phyloP scores from a whole-genome alignment of 2,329 filamentous ascomycete species.

The Zymoseptoria ardabiliae region DNA sequence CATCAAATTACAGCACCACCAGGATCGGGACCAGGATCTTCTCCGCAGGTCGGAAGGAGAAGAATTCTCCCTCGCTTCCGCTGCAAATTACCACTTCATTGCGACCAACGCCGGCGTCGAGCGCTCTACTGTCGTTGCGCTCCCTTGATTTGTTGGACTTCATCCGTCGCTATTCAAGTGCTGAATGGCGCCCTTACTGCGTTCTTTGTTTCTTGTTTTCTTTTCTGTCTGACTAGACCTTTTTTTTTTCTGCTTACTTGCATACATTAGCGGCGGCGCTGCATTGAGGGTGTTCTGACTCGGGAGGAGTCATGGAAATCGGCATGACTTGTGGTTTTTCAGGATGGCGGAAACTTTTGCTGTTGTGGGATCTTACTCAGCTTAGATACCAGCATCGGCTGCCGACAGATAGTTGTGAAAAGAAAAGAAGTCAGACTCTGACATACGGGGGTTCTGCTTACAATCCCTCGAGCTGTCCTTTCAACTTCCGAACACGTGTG shows the following conservation, averaged over 20 bases:
- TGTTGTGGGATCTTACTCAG: too few relatives aligned
- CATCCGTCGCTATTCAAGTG: slow-evolving; percentile 23
- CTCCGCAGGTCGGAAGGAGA: not conserved
- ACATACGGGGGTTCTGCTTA: not conserved
- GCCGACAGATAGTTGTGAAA: not conserved
- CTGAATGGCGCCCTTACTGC: slow-evolving; percentile 20
- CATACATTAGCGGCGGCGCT: not conserved
- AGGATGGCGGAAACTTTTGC: too few relatives aligned
- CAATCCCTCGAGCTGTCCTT: not conserved
- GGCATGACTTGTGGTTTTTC: not conserved
- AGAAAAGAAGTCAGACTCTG: not conserved
- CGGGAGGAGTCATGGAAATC: not conserved
- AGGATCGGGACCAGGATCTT: not conserved
- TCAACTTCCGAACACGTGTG: not conserved
- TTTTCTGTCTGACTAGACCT: not conserved
- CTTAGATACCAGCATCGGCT: too few relatives aligned
- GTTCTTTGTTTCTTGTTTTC: slow-evolving; percentile 1
- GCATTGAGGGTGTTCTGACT: not conserved
- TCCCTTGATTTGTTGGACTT: slow-evolving; percentile 3
- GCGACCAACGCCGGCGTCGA: not conserved
- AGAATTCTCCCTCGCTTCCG: not conserved
- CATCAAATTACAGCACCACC: not conserved
- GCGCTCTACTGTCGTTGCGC: not conserved
- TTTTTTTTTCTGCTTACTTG: not conserved
- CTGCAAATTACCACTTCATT: not conserved